phyloP scores from a whole-genome alignment of 345 rosid species.

The Pugionium dolabratum region DNA sequence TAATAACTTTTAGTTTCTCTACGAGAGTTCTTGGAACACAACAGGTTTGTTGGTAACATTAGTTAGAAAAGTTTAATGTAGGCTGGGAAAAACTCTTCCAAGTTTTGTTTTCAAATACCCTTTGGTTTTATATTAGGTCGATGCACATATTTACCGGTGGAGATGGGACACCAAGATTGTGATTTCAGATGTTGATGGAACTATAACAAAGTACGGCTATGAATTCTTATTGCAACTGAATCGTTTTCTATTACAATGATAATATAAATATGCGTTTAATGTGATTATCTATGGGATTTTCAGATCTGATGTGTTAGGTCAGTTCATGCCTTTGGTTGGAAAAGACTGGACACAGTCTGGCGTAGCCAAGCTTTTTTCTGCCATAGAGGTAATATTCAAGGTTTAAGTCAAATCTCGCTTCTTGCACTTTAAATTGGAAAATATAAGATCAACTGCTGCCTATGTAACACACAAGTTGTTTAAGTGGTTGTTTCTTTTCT shows the following conservation, averaged over 20 bases:
- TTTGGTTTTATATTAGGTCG: constrained; percentile 56
- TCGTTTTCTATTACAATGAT: constrained; percentile 13
- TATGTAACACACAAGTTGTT: neutral
- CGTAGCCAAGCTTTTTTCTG: constrained; percentile 87
- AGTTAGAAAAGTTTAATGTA: constrained; percentile 16
- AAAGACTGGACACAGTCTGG: constrained; percentile 98
- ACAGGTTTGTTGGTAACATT: constrained; percentile 54
- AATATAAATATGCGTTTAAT: neutral
- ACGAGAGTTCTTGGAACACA: constrained; percentile 88
- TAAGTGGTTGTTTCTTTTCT: constrained; percentile 4
- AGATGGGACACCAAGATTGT: constrained; percentile 91
- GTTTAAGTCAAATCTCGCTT: constrained; percentile 22
- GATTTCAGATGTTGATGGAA: constrained; percentile 95
- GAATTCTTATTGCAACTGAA: constrained; percentile 1
- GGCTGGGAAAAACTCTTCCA: neutral
- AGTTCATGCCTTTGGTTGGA: constrained; percentile 96
- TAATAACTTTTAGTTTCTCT: constrained; percentile 80
- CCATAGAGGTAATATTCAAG: constrained; percentile 63
- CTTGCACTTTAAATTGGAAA: neutral
- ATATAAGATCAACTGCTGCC: neutral
- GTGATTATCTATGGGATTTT: constrained; percentile 37
- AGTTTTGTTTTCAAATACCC: constrained; percentile 16
- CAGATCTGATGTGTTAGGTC: constrained; percentile 97
- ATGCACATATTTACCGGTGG: constrained; percentile 93
- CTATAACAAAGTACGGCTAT: constrained; percentile 77